Base-by-base conservation (phyloP, 805 yeast genomes). In the Yamadazyma sp. region DNA sequence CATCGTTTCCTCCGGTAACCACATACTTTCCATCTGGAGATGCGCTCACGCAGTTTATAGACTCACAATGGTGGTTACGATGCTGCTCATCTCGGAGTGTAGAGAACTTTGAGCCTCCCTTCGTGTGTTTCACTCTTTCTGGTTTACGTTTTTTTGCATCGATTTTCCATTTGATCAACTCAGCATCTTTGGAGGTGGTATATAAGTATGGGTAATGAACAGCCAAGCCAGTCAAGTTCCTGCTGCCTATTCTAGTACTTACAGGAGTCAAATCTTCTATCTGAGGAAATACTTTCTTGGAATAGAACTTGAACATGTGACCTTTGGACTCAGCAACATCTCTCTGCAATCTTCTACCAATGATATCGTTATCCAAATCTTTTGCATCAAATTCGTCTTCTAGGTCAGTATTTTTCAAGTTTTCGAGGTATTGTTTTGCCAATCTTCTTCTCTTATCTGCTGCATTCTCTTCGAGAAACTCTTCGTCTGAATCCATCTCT, bases 291-390 rank as follows among this genome's bases (percentile, higher is more conserved):
- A 84, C 42, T 34, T 67, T 63, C 37, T 73, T 79, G 3, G 78
- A 86, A 42, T 80, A 60, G 50, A 72, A 78, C 54, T 84, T 78
- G 61, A 84, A 91, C 11, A 90, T 77, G 48, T 78, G 78, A 23
- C 99, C 98, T 55, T 83, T 83, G 40, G 79, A 79, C 59, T 89
- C 96, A 1, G 95, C 95, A 30, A 87, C 95, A 56, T 93, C 98
- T 48, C 78, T 78, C 53, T 80, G 84, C 50, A 93, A 71, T 52
- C 99, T 74, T 22, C 84, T 72, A 4, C 89, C 77, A 34, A 93
- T 73, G 49, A 85, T 82, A 52, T 93, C 98, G 41, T 82, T 76
- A 61, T 91, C 99, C 49, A 91, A 62, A 50, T 93, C 97, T 48
- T 80, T 78, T 7, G 99, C 98, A 66, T 89, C 95, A 52, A 87